phyloP scores from a whole-genome alignment of 2,329 filamentous ascomycete species.

The Clonostachys rhizophaga region DNA sequence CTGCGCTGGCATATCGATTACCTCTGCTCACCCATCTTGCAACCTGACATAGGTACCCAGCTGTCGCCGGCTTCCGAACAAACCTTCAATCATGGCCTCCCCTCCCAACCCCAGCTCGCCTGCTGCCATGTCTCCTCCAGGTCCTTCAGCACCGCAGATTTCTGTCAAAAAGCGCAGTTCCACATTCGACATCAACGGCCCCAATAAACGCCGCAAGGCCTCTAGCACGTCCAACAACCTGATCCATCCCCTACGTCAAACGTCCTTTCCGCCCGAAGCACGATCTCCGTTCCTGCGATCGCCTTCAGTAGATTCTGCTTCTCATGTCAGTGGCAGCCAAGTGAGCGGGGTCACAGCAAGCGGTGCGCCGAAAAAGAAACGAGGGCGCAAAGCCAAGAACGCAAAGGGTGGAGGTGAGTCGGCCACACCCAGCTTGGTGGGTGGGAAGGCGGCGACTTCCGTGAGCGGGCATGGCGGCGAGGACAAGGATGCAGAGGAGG shows the following conservation, averaged over 20 bases:
- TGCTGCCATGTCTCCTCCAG: constrained; percentile 50
- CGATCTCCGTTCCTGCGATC: constrained; percentile 56
- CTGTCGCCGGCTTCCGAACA: too few relatives aligned
- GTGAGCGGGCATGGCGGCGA: constrained; percentile 39
- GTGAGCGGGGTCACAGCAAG: constrained; percentile 36
- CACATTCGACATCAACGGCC: constrained; percentile 45
- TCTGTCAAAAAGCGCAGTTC: constrained; percentile 56
- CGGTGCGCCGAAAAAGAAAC: constrained; percentile 50
- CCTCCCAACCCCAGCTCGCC: constrained; percentile 47
- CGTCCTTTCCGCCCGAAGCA: constrained; percentile 69
- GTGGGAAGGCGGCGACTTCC: constrained; percentile 32
- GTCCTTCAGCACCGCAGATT: constrained; percentile 42
- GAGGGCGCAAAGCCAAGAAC: constrained; percentile 56
- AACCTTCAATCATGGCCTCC: constrained; percentile 42
- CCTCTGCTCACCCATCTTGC: too few relatives aligned
- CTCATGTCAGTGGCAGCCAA: constrained; percentile 57
- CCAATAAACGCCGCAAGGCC: constrained; percentile 65
- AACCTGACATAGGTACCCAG: too few relatives aligned
- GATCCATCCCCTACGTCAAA: constrained; percentile 70
- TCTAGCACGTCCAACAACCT: constrained; percentile 56
- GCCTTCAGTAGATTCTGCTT: constrained; percentile 58
- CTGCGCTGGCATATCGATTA: too few relatives aligned
- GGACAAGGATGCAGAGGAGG: constrained; percentile 44
- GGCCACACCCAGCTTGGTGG: constrained; percentile 33
- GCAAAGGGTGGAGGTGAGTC: constrained; percentile 22